A percentile compares a stretch with the other conserved stretches of the same genome.
Conservation (phyloP, 1,284 basidiomycete species). For the Somion occarium region DNA sequence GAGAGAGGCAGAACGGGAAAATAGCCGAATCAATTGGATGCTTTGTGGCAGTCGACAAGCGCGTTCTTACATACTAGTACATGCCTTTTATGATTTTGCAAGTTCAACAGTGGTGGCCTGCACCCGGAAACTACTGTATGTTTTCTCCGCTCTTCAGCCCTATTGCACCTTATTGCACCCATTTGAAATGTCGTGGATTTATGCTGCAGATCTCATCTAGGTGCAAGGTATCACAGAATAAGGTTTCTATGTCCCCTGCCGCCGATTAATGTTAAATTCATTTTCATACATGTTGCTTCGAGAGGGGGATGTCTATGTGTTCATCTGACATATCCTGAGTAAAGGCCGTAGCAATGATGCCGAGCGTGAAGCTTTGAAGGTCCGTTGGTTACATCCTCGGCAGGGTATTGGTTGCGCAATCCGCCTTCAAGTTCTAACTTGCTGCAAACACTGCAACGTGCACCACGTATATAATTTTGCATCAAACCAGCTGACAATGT, state of each 20-base stretch:
- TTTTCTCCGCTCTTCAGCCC: background rate
- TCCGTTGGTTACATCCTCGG: background rate
- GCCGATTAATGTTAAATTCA: no score
- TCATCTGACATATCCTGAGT: no score
- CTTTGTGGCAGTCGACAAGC: constrained; percentile 4
- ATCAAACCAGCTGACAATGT: background rate
- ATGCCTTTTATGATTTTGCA: constrained; percentile 10
- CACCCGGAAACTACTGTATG: background rate
- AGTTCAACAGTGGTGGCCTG: background rate
- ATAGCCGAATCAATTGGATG: constrained; percentile 1
- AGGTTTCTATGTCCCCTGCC: no score
- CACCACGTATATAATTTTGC: background rate
- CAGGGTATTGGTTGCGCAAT: background rate
- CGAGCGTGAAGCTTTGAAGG: no score
- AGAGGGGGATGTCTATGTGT: no score
- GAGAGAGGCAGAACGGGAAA: constrained; percentile 2
- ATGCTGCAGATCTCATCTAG: no score
- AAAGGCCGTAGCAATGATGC: no score
- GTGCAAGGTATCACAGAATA: no score
- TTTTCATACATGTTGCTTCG: no score
- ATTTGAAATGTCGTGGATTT: no score
- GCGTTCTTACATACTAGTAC: constrained; percentile 13
- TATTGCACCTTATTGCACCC: background rate
- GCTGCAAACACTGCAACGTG: background rate
- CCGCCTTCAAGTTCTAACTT: background rate